Evolutionary conservation across 1,139 yeast species (phyloP), one percentile per base, ranked within the genome.

Genomic region (Blastobotrys raffinosifermentans): DNA sequence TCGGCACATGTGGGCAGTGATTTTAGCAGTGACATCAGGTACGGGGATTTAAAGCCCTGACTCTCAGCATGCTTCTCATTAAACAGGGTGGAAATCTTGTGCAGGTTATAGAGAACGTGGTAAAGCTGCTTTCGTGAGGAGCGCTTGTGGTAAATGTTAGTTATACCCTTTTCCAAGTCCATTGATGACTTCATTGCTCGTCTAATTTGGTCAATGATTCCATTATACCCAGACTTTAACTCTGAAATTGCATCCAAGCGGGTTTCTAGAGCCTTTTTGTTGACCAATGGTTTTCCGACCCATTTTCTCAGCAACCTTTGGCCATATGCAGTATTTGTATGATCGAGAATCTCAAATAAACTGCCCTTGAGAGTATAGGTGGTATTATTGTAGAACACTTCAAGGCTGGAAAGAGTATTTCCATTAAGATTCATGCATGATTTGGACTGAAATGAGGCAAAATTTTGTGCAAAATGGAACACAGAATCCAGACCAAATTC

Each of bases 301-400:
- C 98, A 91, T 34, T 71, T 66, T 22, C 69, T 68, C 14, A 91
- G 57, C 41, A 75, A 52, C 38, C 96, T 61, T 35, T 68, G 72
- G 0, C 98, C 98, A 60, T 80, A 82, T 21, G 71, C 68, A 0
- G 96, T 85, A 30, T 76, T 64, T 0, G 97, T 84, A 46, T 81
- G 89, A 56, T 89, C 84, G 45, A 91, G 54, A 2, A 85, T 64
- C 86, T 91, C 82, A 11, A 83, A 60, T 13, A 91, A 61, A 0
- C 96, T 77, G 0, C 96, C 97, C 22, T 67, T 63, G 5, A 64
- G 66, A 1, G 71, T 63, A 13, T 62, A 59, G 45, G 77, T 76
- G 0, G 91, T 75, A 2, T 70, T 63, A 50, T 84, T 84, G 26
- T 66, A 66, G 50, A 85, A 85, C 1, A 91, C 70, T 53, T 91